A percentile compares a stretch with the other conserved stretches of the same genome.
Conservation (phyloP, 2,329 filamentous ascomycete species). For the Aspergillus cejpii region DNA sequence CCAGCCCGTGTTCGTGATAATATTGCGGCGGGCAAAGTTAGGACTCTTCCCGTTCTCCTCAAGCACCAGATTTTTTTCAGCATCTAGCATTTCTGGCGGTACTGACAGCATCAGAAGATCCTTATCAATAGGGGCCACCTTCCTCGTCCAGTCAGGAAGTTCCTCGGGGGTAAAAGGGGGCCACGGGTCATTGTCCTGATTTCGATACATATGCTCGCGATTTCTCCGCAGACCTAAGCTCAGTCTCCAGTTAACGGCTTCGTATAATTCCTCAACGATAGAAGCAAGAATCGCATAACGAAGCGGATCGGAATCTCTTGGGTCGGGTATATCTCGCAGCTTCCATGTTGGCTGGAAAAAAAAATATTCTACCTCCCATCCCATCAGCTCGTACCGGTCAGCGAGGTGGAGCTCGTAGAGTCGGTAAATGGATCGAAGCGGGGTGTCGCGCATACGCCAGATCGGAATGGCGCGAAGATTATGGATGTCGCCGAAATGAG, state of each 20-base stretch:
- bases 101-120: conserved; percentile 5
- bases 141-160: conserved; percentile 16
- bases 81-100: conserved; percentile 12
- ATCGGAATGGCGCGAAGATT: conserved; percentile 23
- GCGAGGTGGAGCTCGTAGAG: conserved; percentile 23
- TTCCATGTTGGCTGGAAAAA: conserved; percentile 20
- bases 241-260: conserved; percentile 25
- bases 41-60: conserved; percentile 15
- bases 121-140: conserved; percentile 14
- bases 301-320: conserved; percentile 22
- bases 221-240: conserved; percentile 22
- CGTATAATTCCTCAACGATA: conserved; percentile 19
- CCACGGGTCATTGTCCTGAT: conserved; percentile 16
- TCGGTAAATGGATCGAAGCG: conserved; percentile 25
- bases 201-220: conserved; percentile 21
- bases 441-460: conserved; percentile 25
- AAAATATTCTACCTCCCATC: conserved; percentile 23
- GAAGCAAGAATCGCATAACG: conserved; percentile 26
- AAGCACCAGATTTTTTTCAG: conserved; percentile 17
- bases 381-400: conserved; percentile 17
- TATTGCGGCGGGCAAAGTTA: conserved; percentile 21
- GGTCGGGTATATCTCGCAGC: conserved; percentile 20
- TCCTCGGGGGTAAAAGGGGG: conserved; percentile 19
- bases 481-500: conserved; percentile 15
- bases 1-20: conserved; percentile 23